phyloP scores from a whole-genome alignment of 495 filamentous ascomycete genomes.

The Chaetomium fimeti region DNA sequence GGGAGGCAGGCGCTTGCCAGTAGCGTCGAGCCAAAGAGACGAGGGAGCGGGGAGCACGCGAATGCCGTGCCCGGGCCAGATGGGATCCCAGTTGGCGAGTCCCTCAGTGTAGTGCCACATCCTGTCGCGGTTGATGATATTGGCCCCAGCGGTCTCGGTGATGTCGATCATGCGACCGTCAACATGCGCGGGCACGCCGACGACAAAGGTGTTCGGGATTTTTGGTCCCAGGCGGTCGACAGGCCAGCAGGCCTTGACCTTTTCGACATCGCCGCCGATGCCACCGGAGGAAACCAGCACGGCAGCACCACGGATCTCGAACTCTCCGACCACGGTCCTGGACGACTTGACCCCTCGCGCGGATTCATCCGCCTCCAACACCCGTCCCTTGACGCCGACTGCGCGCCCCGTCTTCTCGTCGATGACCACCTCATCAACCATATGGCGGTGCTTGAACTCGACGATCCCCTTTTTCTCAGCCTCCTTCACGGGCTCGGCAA shows the following conservation, averaged over 20 bases:
- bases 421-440: slow-evolving; percentile 49
- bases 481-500: slow-evolving; percentile 48
- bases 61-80: slow-evolving; percentile 55
- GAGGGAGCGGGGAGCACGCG: slow-evolving; percentile 51
- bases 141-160: slow-evolving; percentile 44
- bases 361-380: slow-evolving; percentile 45
- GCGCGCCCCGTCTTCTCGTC: slow-evolving; percentile 47
- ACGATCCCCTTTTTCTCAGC: slow-evolving; percentile 48
- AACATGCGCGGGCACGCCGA: slow-evolving; percentile 53
- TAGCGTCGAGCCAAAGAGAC: slow-evolving; percentile 55
- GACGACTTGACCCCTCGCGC: slow-evolving; percentile 46
- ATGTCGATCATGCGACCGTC: slow-evolving; percentile 55
- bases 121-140: slow-evolving; percentile 50
- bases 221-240: slow-evolving; percentile 47
- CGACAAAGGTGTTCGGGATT: slow-evolving; percentile 48
- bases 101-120: slow-evolving; percentile 60
- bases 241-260: slow-evolving; percentile 51
- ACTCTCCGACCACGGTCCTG: slow-evolving; percentile 41
- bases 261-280: slow-evolving; percentile 52
- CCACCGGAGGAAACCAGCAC: slow-evolving; percentile 50
- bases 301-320: slow-evolving; percentile 47
- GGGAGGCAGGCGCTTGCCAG: slow-evolving; percentile 49
- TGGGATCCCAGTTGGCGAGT: slow-evolving; percentile 52
- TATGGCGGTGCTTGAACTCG: slow-evolving; percentile 50
- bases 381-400: slow-evolving; percentile 45